Percentiles rank a stretch among this genome's conserved stretches.
phyloP scores from a whole-genome alignment of 176 grass and related monocot genomes.

The Melocanna baccifera region DNA sequence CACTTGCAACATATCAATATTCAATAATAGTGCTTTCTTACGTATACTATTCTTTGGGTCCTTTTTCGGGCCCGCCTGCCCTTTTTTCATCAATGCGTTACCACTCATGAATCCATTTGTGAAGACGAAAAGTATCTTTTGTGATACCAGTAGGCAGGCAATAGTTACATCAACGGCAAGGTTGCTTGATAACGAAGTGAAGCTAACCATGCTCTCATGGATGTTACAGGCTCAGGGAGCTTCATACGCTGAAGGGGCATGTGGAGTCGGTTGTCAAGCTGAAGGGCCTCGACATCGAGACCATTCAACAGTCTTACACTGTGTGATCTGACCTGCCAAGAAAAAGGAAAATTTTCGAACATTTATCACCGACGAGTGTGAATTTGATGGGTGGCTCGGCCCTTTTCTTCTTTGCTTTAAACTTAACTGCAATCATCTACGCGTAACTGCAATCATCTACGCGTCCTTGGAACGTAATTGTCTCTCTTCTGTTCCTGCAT shows the following conservation, averaged over 20 bases:
- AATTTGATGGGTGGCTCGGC: constrained; percentile 31
- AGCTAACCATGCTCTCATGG: background rate
- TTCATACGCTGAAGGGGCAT: constrained; percentile 67
- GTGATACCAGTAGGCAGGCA: background rate
- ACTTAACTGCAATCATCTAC: background rate
- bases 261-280: constrained; percentile 72
- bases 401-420: background rate
- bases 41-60: background rate
- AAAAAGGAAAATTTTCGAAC: background rate
- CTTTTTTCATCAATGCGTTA: background rate
- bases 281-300: constrained; percentile 74
- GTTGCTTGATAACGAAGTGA: background rate
- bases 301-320: constrained; percentile 71
- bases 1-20: background rate
- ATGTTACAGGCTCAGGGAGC: constrained; percentile 58
- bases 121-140: background rate
- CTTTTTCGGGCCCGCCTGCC: background rate
- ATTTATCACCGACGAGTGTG: background rate
- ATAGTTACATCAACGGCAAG: background rate
- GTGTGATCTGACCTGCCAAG: constrained; percentile 39
- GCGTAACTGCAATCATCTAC: background rate
- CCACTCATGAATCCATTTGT: constrained; percentile 2
- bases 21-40: background rate
- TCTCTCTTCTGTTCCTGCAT: background rate
- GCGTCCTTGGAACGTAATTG: background rate